Evolutionary conservation across 139 green algal genomes (phyloP).

Genomic region (Coelastrella sp.): DNA sequence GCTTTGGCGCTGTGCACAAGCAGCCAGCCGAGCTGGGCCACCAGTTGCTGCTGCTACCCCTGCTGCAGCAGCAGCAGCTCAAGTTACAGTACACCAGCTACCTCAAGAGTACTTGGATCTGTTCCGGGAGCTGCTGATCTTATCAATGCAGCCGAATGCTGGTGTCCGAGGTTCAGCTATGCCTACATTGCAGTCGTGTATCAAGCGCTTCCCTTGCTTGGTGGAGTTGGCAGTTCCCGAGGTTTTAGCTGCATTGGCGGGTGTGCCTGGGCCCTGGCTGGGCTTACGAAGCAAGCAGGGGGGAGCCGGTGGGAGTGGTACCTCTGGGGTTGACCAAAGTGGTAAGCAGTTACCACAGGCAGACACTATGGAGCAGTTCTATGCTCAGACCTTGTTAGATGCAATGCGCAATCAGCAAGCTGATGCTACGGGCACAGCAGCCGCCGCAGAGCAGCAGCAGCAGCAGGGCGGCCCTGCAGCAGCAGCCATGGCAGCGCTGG

Average conservation of each 20-base stretch:
- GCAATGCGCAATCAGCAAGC: conserved; percentile 28
- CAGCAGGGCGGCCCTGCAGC: no score
- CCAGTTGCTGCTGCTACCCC: conserved; percentile 15
- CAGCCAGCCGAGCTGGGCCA: conserved; percentile 57
- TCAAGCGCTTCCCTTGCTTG: conserved; percentile 78
- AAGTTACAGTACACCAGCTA: conserved; percentile 48
- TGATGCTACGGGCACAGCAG: not conserved
- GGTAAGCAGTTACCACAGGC: conserved; percentile 36
- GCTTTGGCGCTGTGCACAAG: conserved; percentile 64
- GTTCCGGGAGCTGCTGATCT: conserved; percentile 42
- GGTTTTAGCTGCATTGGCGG: conserved; percentile 64
- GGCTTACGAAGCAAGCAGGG: not conserved
- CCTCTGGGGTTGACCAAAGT: not conserved
- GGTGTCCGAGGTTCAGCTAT: conserved; percentile 25
- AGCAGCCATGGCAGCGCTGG: conserved; percentile 9
- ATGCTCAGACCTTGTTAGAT: conserved; percentile 5
- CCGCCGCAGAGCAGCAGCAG: no score
- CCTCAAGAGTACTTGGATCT: conserved; percentile 56
- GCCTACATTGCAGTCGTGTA: conserved; percentile 52
- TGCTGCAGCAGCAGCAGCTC: not conserved
- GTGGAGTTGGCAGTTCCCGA: conserved; percentile 53
- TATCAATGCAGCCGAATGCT: conserved; percentile 60
- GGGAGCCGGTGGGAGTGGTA: not conserved
- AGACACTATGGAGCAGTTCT: conserved; percentile 49
- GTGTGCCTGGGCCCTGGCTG: conserved; percentile 49